Conservation (phyloP, 2,329 filamentous ascomycete genomes). For the Hymenoscyphus salicellus region DNA sequence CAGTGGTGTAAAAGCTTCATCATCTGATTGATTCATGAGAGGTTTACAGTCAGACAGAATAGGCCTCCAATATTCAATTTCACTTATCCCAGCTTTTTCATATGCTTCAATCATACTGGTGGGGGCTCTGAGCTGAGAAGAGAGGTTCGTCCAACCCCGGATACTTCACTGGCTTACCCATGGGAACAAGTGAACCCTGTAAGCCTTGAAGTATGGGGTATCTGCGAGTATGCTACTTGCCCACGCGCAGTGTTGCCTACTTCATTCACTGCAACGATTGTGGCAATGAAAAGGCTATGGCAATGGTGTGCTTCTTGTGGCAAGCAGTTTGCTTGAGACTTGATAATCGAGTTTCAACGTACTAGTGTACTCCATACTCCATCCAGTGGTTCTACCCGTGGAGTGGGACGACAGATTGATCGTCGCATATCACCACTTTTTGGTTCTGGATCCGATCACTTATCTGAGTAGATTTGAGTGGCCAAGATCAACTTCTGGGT, state of each 20-base stretch:
- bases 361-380: no score
- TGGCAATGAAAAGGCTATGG: no score
- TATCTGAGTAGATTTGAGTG: neutral
- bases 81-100: neutral
- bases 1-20: neutral
- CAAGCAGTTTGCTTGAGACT: neutral
- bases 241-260: neutral
- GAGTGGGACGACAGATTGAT: neutral
- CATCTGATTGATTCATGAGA: neutral
- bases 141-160: neutral
- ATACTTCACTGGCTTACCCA: neutral
- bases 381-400: neutral
- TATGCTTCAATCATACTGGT: neutral
- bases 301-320: neutral
- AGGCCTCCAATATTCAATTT: neutral
- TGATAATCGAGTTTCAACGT: neutral
- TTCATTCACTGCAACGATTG: no score
- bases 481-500: neutral
- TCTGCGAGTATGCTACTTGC: neutral
- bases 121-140: neutral
- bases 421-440: neutral
- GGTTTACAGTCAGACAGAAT: neutral
- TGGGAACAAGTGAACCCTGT: neutral
- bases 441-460: neutral
- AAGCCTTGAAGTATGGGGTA: neutral